Evolutionary conservation across 2,329 filamentous ascomycete genomes (phyloP), one percentile per base, ranked within the genome.

Genomic region (Claviceps paspali): DNA sequence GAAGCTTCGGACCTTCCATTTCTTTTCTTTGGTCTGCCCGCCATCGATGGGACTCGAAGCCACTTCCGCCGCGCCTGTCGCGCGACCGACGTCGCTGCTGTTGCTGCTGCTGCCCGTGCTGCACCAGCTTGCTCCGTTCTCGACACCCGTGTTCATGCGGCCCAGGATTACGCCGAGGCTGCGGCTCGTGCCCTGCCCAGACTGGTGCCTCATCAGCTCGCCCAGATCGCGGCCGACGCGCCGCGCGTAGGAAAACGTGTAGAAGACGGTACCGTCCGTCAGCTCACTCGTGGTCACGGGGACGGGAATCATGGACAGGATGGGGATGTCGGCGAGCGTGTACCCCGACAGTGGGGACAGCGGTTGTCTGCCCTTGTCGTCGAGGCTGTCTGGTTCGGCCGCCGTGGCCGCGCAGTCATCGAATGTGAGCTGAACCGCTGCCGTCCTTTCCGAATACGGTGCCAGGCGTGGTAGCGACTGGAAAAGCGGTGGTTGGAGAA

Each of bases 251-350:
- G 45, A 45, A 17, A 50, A 49, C 1, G 52, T 47, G 40, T 59
- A 59, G 23, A 51, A 56, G 22, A 53, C 47, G 8, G 46, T 47
- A 15, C 55, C 55, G 30, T 56, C 52, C 4, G 49, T 45, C 7
- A 59, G 41, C 41, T 59, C 56, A 34, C 31, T 41, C 1, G 52
- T 43, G 15, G 47, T 40, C 2, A 59, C 44, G 7, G 56, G 56
- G 0, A 59, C 43, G 0, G 53, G 43, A 7, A 59, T 46, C n/a
- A 52, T 43, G 30, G 55, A 54, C 1, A 59, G 40, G 15, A 54
- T 39, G 18, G 51, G 50, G 6, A 53, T 47, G 22, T 53, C 50
- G 27, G 54, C 47, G 23, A 59, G 46, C 3, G 53, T 55, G 32
- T 49, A 51, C 18, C 52, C 50, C 11, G 55, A 51, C 26, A 52